Evolutionary conservation across 257 asterid genomes (phyloP), one percentile per base, ranked within the genome.

Genomic region (Petrea volubilis): DNA sequence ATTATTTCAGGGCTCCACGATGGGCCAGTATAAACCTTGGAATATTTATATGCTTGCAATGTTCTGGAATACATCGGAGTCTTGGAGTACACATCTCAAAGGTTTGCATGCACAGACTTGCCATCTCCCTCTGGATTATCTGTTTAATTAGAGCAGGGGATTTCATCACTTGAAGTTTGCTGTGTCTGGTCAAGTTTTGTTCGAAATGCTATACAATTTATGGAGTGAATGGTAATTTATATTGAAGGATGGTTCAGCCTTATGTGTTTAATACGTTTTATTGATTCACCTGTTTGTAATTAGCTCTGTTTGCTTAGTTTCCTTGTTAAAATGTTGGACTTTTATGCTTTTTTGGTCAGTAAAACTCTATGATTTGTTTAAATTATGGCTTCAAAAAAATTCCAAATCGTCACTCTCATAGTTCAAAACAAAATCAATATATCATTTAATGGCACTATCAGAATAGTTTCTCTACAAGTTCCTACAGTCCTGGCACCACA

Each of bases 21-120:
- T 94, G 97, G 99, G 97, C 97, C 20, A 94, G 99, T 67, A 75
- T 91, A 76, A 94, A 94, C 85, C 90, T 94, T 3, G 99, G 99
- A 40, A 79, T 88, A 77, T 94, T 91, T 76, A 88, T 94, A 81
- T 91, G 99, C 73, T 69, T 94, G 97, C 90, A 82, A 72, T 94
- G 98, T 72, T 94, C 99, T 25, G 97, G 97, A 50, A 83, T 88
- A 71, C 99, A 94, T 76, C 84, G 97, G 67, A 89, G 96, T 79
- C 95, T 94, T 23, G 99, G 99, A 66, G 96, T 89, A 21, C 99
- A 91, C 83, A 84, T 94, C 73, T 94, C 98, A 15, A 89, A 91
- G 97, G 98, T 93, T 64, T 67, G 66, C 10, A 17, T 31, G 40
- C 55, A 18, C 25, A 17, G 18, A 38, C 25, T 23, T 67, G 17